phyloP scores from a whole-genome alignment of 352 stramenopile genomes.

The Globisporangium abappressorium region DNA sequence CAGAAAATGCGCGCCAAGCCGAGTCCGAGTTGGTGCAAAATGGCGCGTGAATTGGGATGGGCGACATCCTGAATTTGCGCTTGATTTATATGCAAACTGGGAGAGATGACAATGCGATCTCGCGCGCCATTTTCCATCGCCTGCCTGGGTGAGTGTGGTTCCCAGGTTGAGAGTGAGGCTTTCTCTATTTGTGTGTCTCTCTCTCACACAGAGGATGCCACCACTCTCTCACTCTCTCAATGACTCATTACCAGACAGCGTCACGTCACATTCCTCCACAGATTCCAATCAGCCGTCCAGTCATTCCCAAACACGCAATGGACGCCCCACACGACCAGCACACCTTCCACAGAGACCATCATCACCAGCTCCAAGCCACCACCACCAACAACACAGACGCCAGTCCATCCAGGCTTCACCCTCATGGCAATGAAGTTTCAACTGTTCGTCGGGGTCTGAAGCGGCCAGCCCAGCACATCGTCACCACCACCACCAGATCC shows the following conservation, averaged over 20 bases:
- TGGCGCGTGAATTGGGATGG: background rate
- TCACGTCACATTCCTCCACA: background rate
- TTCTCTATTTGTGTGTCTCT: background rate
- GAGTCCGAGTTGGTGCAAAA: background rate
- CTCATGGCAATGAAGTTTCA: background rate
- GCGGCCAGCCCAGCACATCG: constrained; percentile 3
- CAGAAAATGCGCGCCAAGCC: constrained; percentile 1
- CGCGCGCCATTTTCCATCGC: background rate
- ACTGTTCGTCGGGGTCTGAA: background rate
- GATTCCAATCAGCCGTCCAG: background rate
- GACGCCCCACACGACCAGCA: background rate
- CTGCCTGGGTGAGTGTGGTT: background rate
- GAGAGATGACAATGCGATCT: background rate
- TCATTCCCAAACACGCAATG: background rate
- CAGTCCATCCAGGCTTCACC: background rate
- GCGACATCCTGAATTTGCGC: background rate
- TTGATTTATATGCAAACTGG: background rate
- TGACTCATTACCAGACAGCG: background rate
- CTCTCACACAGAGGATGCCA: background rate
- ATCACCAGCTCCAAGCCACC: background rate
- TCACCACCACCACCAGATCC: background rate
- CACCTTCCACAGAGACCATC: background rate
- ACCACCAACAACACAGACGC: background rate
- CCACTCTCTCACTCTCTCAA: background rate
- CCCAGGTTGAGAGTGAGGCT: background rate